Evolutionary conservation across 2,329 filamentous ascomycete genomes (phyloP), one percentile per base, ranked within the genome.

Genomic region (Plectosphaerella plurivora): DNA sequence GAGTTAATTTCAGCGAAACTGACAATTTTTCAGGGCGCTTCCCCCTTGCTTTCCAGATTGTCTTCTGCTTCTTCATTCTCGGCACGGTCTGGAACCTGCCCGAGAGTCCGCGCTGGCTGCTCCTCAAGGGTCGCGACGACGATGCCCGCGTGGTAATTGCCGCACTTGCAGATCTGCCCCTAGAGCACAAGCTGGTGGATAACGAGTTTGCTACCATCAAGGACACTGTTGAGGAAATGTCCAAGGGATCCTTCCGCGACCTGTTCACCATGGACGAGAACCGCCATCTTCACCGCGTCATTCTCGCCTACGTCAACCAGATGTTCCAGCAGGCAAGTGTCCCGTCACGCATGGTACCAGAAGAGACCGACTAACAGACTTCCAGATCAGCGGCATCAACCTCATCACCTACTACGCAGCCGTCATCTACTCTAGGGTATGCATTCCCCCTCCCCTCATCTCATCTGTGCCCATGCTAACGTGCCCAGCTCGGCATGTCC

Each of bases 171-270:
- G 68, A 75, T 50, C 55, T 57, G 4, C 61, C 73, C 5, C 55
- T 72, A 7, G 73, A 84, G 20, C 72, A 81, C 54, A 73, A 73
- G 16, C 71, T 80, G 49, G 78, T 85, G n/a, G 69, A 77, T 39
- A 69, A 78, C 35, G 81, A 88, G 62, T 71, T 74, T 50, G 50
- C 61, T 4, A 69, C 71, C 39, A 78, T 78, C 57, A 81, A 82
- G 60, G 79, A 85, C 50, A 82, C 87, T 1, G 84, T 88, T n/a
- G 69, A 83, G n/a, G 87, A 91, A 63, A 60, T 75, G 63, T 69
- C 73, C 53, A 75, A 78, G 66, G 68, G 76, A 24, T 71, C 68
- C 24, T 83, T 83, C 66, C 63, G 65, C 6, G 81, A 84, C 56
- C 73, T 84, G 53, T 84, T 84, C 65, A 82, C 76, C 55, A 80